phyloP scores from a whole-genome alignment of 208 protist genomes.

The Herpetomonas tarakana region DNA sequence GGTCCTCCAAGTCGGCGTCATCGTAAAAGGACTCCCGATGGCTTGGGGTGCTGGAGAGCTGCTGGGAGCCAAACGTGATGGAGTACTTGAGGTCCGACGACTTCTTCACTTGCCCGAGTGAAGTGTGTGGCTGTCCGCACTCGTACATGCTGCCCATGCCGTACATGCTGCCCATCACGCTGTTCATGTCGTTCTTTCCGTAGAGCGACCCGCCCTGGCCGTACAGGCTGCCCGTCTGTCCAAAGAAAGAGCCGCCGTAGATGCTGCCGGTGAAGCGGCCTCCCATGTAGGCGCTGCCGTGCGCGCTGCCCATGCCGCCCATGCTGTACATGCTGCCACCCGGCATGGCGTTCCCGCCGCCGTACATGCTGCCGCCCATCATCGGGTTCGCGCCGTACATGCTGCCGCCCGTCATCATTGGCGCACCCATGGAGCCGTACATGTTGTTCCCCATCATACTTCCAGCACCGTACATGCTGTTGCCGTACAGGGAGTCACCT shows the following conservation, averaged over 20 bases:
- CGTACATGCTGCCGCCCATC: slow-evolving; percentile 17
- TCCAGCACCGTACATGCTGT: slow-evolving; percentile 1
- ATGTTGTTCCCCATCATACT: slow-evolving; percentile 10
- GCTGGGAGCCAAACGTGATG: neutral
- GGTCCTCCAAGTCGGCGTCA: neutral
- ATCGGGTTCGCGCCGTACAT: slow-evolving; percentile 14
- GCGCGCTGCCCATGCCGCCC: slow-evolving; percentile 11
- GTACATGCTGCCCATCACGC: slow-evolving; percentile 25
- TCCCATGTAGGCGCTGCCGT: slow-evolving; percentile 7
- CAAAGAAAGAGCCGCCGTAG: slow-evolving; percentile 14
- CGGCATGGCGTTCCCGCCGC: neutral
- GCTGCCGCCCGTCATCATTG: slow-evolving; percentile 8
- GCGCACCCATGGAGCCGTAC: slow-evolving; percentile 12
- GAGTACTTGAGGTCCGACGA: neutral
- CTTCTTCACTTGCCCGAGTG: neutral
- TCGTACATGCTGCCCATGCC: slow-evolving; percentile 21
- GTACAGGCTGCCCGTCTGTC: slow-evolving; percentile 19
- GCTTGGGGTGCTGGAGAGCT: neutral
- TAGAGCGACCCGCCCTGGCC: slow-evolving; percentile 19
- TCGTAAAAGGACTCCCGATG: neutral
- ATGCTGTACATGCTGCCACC: slow-evolving; percentile 1
- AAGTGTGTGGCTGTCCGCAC: neutral
- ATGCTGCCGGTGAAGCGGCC: slow-evolving; percentile 12
- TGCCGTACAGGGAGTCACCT: neutral
- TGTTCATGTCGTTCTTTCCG: slow-evolving; percentile 4